A percentile compares a stretch with the other conserved stretches of the same genome.
Evolutionary conservation across 129 eudicot genomes (phyloP).

Genomic region (Centella asiatica): DNA sequence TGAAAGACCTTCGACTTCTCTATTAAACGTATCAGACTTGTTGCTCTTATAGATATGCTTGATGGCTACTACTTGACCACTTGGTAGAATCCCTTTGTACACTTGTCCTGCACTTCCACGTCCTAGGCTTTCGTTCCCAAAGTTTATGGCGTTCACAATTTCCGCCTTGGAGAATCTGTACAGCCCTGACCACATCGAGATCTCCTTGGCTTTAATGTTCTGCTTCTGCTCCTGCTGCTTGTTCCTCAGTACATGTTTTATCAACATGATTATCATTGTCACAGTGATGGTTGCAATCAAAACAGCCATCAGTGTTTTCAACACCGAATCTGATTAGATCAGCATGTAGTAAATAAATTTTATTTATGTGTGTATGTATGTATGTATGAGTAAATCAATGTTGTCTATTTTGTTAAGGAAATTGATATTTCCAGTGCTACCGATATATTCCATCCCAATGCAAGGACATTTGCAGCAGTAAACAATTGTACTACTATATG

Average conservation of each 20-base stretch:
- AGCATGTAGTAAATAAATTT: background rate
- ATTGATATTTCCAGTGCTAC: too few relatives aligned
- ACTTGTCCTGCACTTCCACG: constrained; percentile 77
- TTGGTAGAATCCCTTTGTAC: constrained; percentile 62
- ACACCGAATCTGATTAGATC: constrained; percentile 36
- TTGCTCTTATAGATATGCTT: constrained; percentile 54
- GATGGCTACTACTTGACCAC: constrained; percentile 75
- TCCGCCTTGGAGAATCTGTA: constrained; percentile 64
- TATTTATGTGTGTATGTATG: background rate
- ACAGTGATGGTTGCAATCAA: constrained; percentile 35
- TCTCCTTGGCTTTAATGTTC: constrained; percentile 24
- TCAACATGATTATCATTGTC: constrained; percentile 36
- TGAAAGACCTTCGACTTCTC: constrained; percentile 63
- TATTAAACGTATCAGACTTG: constrained; percentile 50
- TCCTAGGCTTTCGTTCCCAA: constrained; percentile 51
- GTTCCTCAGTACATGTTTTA: constrained; percentile 53
- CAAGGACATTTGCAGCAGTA: too few relatives aligned
- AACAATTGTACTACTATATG: too few relatives aligned
- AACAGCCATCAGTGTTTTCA: constrained; percentile 39
- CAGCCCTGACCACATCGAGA: constrained; percentile 44
- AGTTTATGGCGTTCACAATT: constrained; percentile 54
- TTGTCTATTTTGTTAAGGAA: too few relatives aligned
- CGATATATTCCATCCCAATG: too few relatives aligned
- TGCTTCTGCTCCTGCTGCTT: constrained; percentile 23
- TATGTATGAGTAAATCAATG: background rate